A percentile compares a stretch with the other conserved stretches of the same genome.
Evolutionary conservation across 2,329 filamentous ascomycete species (phyloP).

Genomic region (Verticillium zaregamsianum): DNA sequence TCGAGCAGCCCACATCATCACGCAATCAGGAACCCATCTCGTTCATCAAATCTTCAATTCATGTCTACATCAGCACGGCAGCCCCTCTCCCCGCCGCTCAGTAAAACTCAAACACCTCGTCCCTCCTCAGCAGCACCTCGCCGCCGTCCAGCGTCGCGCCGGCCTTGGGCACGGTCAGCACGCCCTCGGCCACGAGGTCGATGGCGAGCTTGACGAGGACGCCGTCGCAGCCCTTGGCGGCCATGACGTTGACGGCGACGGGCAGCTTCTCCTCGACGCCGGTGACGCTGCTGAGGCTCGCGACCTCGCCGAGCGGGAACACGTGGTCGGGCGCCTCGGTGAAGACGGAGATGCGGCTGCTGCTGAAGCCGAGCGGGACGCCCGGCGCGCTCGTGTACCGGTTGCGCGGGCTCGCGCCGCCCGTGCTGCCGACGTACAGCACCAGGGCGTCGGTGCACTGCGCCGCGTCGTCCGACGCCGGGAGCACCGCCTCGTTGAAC

Average conservation of each 20-base stretch:
- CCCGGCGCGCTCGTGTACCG: constrained; percentile 32
- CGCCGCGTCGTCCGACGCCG: neutral
- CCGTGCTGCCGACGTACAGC: constrained; percentile 18
- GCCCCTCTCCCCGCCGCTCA: neutral
- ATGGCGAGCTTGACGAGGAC: constrained; percentile 50
- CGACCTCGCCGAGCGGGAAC: constrained; percentile 36
- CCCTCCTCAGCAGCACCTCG: constrained; percentile 16
- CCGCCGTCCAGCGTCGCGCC: constrained; percentile 28
- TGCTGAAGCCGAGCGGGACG: constrained; percentile 41
- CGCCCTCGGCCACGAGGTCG: constrained; percentile 43
- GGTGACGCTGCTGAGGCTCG: constrained; percentile 30
- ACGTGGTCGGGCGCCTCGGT: constrained; percentile 35
- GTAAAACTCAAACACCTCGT: neutral
- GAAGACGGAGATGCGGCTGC: constrained; percentile 26
- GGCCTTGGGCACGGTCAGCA: constrained; percentile 38
- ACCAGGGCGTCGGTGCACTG: constrained; percentile 27
- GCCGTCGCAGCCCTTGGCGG: constrained; percentile 56
- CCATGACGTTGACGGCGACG: constrained; percentile 54
- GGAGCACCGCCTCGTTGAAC: constrained; percentile 24
- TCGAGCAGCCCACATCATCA: too few species aligned
- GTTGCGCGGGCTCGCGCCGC: constrained; percentile 13
- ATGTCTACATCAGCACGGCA: too few species aligned
- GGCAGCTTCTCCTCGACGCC: constrained; percentile 47
- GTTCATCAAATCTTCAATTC: neutral
- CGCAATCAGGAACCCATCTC: too few species aligned